Base-by-base conservation (phyloP, 768 basidiomycete species). In the Naganishia vaughanmartiniae region DNA sequence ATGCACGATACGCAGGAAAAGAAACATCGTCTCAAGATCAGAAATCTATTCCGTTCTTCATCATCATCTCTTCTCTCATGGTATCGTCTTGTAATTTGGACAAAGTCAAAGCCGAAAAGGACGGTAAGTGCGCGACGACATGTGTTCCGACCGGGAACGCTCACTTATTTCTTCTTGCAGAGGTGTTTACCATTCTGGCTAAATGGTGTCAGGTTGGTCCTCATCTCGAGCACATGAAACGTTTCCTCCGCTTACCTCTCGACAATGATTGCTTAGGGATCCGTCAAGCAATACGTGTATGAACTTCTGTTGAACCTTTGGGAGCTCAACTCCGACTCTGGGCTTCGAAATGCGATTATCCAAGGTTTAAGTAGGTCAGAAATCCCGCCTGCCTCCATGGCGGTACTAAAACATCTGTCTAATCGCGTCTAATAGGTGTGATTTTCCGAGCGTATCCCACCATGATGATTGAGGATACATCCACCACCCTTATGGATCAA, bases 11-110 rank as follows among this genome's bases (percentile, higher is more conserved):
- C 74, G 14, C 69, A 34, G n/a, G 76, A 34, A 9, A 65, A 53
- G 39, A 48, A 28, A 15, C 66, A 24, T 4, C 71, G 54, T 73
- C 60, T 10, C 60, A 63, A 42, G 79, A 76, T 39, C 73, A 70
- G 56, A 75, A 54, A 56, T 54, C 65, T 14, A 54, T 79, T 10
- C 73, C 79, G 4, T 76, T 94, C 26, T 84, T 96, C 28, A 87
- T 93, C 26, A 90, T 89, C 75, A 93, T 98, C 55, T 87, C 90
- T 0, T 86, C 92, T 0, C 82, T 97, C 0, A 87, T 98, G 0
- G 90, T 89, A 48, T 93, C 97, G 80, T 87, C 95, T 77, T 94
- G 91, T 73, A 85, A 92, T 71, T 93, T 97, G 75, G 94, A 98
- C 77, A 82, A 83, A 1, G 81, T 97, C 14, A 86, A 92, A 21